These are phyloP conservation scores for Neofusicoccum ribis DNA, from an alignment of 2,329 filamentous ascomycete species.

Conservation along the genomic window DNA sequence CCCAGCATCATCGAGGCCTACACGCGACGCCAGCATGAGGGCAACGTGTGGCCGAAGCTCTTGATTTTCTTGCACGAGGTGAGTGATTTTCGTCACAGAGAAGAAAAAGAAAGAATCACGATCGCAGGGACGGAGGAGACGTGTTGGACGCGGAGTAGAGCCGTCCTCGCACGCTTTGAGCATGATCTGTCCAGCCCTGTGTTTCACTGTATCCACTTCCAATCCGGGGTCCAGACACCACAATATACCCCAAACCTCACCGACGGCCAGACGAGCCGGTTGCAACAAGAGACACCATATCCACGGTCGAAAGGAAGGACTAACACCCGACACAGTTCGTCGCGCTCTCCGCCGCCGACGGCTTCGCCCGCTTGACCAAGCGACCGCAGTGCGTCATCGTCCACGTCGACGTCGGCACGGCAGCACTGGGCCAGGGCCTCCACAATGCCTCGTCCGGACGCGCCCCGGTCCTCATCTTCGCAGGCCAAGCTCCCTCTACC, in stretches of 20 bases:
- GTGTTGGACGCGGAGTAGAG: no score
- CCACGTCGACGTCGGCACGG: constrained; percentile 78
- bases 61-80: constrained; percentile 14
- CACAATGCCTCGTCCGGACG: constrained; percentile 56
- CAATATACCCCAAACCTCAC: no score
- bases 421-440: constrained; percentile 69
- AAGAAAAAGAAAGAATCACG: no score
- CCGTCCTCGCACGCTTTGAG: no score
- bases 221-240: no score
- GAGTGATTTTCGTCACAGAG: background rate
- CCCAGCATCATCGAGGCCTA: constrained; percentile 27
- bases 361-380: constrained; percentile 53
- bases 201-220: no score
- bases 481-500: constrained; percentile 47
- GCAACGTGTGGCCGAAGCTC: background rate
- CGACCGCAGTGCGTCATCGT: constrained; percentile 77
- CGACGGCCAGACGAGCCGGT: no score
- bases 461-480: constrained; percentile 43
- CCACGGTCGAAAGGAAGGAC: background rate
- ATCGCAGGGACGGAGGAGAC: no score
- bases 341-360: constrained; percentile 35
- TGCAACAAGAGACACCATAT: no score
- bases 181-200: no score
- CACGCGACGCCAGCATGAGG: background rate
- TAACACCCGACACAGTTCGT: background rate